Conservation (phyloP, 306 rosid species). For the Vigna unguiculata region DNA sequence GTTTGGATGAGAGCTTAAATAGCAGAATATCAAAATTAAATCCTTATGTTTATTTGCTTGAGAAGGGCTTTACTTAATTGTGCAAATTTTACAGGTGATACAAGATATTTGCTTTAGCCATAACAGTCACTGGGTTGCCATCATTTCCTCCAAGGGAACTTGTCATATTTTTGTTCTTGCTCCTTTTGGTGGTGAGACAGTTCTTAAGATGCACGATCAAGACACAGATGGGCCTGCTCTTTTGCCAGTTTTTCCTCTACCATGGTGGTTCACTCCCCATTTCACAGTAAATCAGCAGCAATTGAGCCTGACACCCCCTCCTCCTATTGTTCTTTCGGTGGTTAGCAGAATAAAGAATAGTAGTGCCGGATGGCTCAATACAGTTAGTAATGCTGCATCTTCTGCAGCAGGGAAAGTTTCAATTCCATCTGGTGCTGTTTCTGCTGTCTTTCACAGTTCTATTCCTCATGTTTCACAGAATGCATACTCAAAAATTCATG, state of each 20-base stretch:
- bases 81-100: slow-evolving; percentile 66
- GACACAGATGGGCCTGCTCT: slow-evolving; percentile 67
- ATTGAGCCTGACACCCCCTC: slow-evolving; percentile 71
- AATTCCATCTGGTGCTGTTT: slow-evolving; percentile 88
- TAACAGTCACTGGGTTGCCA: slow-evolving; percentile 86
- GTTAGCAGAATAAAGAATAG: slow-evolving; percentile 91
- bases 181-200: slow-evolving; percentile 87
- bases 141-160: slow-evolving; percentile 86
- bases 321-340: slow-evolving; percentile 84
- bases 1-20: slow-evolving; percentile 35
- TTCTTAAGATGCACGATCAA: slow-evolving; percentile 74
- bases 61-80: slow-evolving; percentile 40
- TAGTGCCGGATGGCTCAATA: slow-evolving; percentile 85
- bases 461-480: slow-evolving; percentile 56
- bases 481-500: slow-evolving; percentile 53
- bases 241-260: slow-evolving; percentile 66
- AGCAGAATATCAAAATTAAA: slow-evolving; percentile 29
- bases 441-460: slow-evolving; percentile 82
- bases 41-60: slow-evolving; percentile 37
- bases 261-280: slow-evolving; percentile 92
- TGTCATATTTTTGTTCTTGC: slow-evolving; percentile 84
- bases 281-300: slow-evolving; percentile 69
- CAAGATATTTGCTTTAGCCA: slow-evolving; percentile 91
- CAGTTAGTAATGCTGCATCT: slow-evolving; percentile 88
- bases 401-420: slow-evolving; percentile 83